Percentiles rank a stretch among this genome's conserved stretches.
phyloP scores from a whole-genome alignment of 2,329 filamentous ascomycete genomes.

The Bipolaris sorokiniana region DNA sequence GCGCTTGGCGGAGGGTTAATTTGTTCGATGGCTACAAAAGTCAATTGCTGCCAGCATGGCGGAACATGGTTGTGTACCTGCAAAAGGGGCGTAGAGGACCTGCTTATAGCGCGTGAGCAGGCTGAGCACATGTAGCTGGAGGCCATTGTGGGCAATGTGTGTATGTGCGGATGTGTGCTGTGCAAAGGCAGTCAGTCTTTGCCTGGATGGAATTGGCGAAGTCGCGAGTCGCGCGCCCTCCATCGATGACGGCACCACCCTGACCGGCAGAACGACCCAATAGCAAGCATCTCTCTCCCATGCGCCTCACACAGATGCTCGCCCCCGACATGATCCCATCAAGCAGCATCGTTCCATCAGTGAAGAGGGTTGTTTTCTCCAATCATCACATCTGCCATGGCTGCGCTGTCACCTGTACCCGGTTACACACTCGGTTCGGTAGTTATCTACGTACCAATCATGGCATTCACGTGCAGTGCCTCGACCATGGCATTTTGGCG shows the following conservation, averaged over 20 bases:
- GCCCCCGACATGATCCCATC: neutral
- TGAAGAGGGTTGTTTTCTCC: neutral
- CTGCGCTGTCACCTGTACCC: too few relatives aligned
- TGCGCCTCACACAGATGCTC: conserved; percentile 6
- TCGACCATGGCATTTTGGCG: conserved; percentile 8
- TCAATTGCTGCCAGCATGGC: conserved; percentile 20
- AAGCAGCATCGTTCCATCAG: neutral
- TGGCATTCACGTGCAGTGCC: conserved; percentile 3
- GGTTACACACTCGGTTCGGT: too few relatives aligned
- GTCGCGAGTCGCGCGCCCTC: conserved; percentile 36
- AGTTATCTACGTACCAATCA: neutral
- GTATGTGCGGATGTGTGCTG: neutral
- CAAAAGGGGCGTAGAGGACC: conserved; percentile 20
- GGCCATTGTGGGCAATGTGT: conserved; percentile 39
- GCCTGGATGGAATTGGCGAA: conserved; percentile 25
- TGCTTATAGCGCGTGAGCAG: conserved; percentile 40
- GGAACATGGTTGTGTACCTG: conserved; percentile 23
- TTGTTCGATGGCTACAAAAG: conserved; percentile 28
- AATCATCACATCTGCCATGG: neutral
- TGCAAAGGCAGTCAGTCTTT: conserved; percentile 9
- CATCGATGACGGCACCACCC: conserved; percentile 44
- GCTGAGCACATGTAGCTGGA: conserved; percentile 46
- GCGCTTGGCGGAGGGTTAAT: conserved; percentile 24
- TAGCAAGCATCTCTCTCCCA: conserved; percentile 13
- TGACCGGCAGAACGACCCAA: conserved; percentile 17